Conservation (phyloP, 768 basidiomycete species). For the Mycena galopus region DNA sequence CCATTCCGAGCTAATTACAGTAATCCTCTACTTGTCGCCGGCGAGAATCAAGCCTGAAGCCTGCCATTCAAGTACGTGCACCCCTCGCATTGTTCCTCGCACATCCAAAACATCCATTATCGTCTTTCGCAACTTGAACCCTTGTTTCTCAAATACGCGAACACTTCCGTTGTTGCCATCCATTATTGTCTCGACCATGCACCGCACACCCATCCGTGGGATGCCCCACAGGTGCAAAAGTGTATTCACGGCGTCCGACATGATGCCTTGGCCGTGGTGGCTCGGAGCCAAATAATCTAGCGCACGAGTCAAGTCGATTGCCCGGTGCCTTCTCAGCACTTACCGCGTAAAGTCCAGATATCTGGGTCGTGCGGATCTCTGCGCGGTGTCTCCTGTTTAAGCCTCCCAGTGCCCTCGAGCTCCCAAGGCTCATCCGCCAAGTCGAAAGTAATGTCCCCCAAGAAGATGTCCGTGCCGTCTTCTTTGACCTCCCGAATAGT, state of each 20-base stretch:
- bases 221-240: slow-evolving; percentile 72
- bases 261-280: slow-evolving; percentile 79
- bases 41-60: too few species aligned
- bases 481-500: slow-evolving; percentile 66
- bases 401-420: slow-evolving; percentile 44
- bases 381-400: slow-evolving; percentile 53
- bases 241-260: slow-evolving; percentile 72
- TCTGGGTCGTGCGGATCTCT: slow-evolving; percentile 59
- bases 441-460: slow-evolving; percentile 61
- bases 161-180: slow-evolving; percentile 71
- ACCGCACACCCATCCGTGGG: slow-evolving; percentile 71
- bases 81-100: slow-evolving; percentile 51
- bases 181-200: slow-evolving; percentile 60
- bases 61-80: slow-evolving; percentile 34
- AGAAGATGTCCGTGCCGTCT: slow-evolving; percentile 67
- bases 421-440: slow-evolving; percentile 45
- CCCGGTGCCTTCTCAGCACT: not conserved
- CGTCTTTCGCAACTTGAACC: slow-evolving; percentile 59
- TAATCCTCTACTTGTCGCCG: too few species aligned
- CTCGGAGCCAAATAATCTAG: slow-evolving; percentile 72
- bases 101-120: slow-evolving; percentile 53
- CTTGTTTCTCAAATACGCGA: slow-evolving; percentile 77
- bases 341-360: slow-evolving; percentile 77
- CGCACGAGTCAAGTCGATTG: not conserved
- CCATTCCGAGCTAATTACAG: not conserved